Conservation (phyloP, 805 yeast genomes). For the Lipomyces yamadae region DNA sequence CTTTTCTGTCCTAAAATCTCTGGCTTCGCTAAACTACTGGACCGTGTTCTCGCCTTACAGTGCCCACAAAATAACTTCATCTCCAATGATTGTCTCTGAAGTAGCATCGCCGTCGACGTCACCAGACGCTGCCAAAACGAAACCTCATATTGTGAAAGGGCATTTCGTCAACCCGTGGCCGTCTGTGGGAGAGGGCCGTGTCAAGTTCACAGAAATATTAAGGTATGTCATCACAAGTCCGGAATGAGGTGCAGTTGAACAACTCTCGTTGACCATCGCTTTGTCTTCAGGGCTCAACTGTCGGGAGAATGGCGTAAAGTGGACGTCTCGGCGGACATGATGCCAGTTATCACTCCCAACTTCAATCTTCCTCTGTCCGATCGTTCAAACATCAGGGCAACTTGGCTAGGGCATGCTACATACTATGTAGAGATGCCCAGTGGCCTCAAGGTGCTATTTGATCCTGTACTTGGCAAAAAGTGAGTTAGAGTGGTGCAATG, state of each 20-base stretch:
- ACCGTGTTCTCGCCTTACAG: not conserved
- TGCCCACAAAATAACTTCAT: conserved; percentile 2
- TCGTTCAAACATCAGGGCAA: conserved; percentile 19
- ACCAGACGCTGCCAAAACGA: conserved; percentile 18
- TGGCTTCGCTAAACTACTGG: not conserved
- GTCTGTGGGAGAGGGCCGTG: conserved; percentile 21
- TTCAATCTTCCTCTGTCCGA: conserved; percentile 8
- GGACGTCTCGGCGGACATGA: conserved; percentile 18
- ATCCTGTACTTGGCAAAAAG: conserved; percentile 25
- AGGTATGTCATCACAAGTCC: conserved; percentile 1
- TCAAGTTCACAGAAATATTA: conserved; percentile 10
- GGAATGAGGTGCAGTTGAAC: not conserved
- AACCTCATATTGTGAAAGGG: conserved; percentile 15
- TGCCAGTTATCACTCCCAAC: conserved; percentile 22
- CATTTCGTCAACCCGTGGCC: conserved; percentile 28
- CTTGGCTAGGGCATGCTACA: conserved; percentile 36
- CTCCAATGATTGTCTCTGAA: conserved; percentile 15
- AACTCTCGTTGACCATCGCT: not conserved
- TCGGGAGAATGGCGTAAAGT: conserved; percentile 25
- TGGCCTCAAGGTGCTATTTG: conserved; percentile 25
- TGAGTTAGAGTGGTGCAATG: not conserved
- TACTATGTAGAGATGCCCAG: conserved; percentile 30
- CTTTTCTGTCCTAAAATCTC: conserved; percentile 4
- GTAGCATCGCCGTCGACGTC: conserved; percentile 8
- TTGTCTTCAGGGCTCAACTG: not conserved